Evolutionary conservation across 1,284 basidiomycete species (phyloP).

Genomic region (Sutorius eximius): DNA sequence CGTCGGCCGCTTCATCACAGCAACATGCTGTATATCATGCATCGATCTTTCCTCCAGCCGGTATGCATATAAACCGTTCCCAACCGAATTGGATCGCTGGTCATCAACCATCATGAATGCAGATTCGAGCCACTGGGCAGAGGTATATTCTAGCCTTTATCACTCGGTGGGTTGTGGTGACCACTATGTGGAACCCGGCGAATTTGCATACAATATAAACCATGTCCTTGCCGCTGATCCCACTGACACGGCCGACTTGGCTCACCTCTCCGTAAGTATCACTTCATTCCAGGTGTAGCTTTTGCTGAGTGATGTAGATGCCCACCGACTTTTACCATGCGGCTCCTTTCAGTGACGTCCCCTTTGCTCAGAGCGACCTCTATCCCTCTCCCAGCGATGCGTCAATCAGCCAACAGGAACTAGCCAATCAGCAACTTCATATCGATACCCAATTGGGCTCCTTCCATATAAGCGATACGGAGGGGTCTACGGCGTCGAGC

Average conservation of each 20-base stretch:
- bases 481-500: slow-evolving; percentile 22
- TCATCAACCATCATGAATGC: slow-evolving; percentile 15
- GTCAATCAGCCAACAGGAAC: slow-evolving; percentile 8
- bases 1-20: slow-evolving; percentile 17
- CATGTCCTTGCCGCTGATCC: neutral
- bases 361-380: neutral
- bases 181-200: neutral
- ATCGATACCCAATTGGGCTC: slow-evolving; percentile 19
- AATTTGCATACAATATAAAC: neutral
- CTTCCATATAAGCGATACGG: slow-evolving; percentile 11
- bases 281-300: neutral
- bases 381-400: neutral
- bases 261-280: slow-evolving; percentile 15
- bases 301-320: slow-evolving; percentile 14
- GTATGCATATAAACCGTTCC: slow-evolving; percentile 17
- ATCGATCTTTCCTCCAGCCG: neutral
- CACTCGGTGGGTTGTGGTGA: neutral
- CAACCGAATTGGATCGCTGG: neutral
- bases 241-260: neutral
- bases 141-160: slow-evolving; percentile 6
- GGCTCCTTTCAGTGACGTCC: neutral
- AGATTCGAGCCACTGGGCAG: slow-evolving; percentile 9
- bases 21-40: slow-evolving; percentile 27
- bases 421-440: slow-evolving; percentile 13
- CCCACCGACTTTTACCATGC: neutral